Evolutionary conservation across 1,139 yeast species (phyloP).

Genomic region (Eremothecium coryli): DNA sequence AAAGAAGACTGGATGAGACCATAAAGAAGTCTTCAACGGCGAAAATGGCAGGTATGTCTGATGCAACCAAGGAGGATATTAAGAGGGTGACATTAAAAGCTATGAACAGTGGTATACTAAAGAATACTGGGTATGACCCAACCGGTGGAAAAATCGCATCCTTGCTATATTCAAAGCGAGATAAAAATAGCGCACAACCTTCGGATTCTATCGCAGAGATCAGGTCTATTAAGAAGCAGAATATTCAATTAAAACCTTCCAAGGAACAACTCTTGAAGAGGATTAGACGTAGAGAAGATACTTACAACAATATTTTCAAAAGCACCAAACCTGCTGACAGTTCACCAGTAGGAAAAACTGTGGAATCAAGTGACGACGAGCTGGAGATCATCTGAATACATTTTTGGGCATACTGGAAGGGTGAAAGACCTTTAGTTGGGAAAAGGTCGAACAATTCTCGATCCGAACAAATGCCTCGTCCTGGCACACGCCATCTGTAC

Average conservation of each 20-base stretch:
- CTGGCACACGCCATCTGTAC: neutral
- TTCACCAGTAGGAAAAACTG: neutral
- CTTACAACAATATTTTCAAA: constrained; percentile 14
- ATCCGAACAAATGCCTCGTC: no score
- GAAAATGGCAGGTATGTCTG: neutral
- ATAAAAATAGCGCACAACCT: constrained; percentile 11
- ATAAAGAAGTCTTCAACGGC: constrained; percentile 6
- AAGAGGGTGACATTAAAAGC: constrained; percentile 30
- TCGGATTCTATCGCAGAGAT: constrained; percentile 26
- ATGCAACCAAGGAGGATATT: constrained; percentile 21
- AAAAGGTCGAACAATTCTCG: no score
- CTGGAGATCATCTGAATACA: constrained; percentile 4
- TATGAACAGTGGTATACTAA: constrained; percentile 34
- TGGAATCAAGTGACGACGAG: constrained; percentile 8
- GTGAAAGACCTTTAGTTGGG: no score
- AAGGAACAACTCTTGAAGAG: constrained; percentile 24
- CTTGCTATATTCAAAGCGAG: constrained; percentile 16
- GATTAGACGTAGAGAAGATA: constrained; percentile 22
- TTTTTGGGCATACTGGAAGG: neutral
- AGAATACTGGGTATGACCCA: constrained; percentile 46
- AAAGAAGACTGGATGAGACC: constrained; percentile 14
- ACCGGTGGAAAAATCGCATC: constrained; percentile 29
- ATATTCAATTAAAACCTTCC: constrained; percentile 28
- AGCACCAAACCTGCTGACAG: constrained; percentile 7
- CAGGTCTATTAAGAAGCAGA: constrained; percentile 29